phyloP scores from a whole-genome alignment of 2,329 filamentous ascomycete genomes.

The Fusarium redolens region DNA sequence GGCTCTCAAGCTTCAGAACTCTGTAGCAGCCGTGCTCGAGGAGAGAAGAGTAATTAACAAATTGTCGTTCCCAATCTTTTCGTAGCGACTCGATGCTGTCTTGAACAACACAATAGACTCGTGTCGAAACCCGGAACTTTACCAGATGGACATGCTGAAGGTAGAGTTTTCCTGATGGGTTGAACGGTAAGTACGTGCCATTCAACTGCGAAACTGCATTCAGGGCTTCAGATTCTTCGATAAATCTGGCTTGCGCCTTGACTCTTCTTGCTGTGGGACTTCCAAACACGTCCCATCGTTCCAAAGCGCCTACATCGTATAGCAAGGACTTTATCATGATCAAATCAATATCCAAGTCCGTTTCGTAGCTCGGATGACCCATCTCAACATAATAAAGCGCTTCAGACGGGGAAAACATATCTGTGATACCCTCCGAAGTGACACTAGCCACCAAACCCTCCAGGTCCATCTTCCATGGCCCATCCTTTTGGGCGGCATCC shows the following conservation, averaged over 20 bases:
- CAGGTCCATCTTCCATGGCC: slow-evolving; percentile 10
- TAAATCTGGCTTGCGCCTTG: slow-evolving; percentile 55
- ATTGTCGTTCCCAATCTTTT: slow-evolving; percentile 46
- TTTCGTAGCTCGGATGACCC: slow-evolving; percentile 36
- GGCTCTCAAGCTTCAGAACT: slow-evolving; percentile 22
- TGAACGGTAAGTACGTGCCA: slow-evolving; percentile 46
- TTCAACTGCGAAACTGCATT: slow-evolving; percentile 50
- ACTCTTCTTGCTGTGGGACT: slow-evolving; percentile 48
- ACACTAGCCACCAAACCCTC: background rate
- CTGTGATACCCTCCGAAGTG: slow-evolving; percentile 15
- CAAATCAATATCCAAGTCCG: slow-evolving; percentile 37
- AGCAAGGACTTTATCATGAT: slow-evolving; percentile 47
- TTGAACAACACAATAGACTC: slow-evolving; percentile 49
- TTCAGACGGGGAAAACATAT: background rate
- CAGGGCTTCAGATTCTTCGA: slow-evolving; percentile 51
- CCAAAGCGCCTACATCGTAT: slow-evolving; percentile 47
- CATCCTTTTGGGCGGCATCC: background rate
- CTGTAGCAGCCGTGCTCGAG: slow-evolving; percentile 32
- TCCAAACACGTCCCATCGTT: slow-evolving; percentile 48
- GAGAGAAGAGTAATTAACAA: slow-evolving; percentile 2
- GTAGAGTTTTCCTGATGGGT: slow-evolving; percentile 49
- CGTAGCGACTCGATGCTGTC: slow-evolving; percentile 43
- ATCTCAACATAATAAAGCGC: background rate
- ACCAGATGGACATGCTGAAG: slow-evolving; percentile 51
- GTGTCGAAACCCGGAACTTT: slow-evolving; percentile 52